Percentiles rank a stretch among this genome's conserved stretches.
These are phyloP conservation scores for Epichloe brachyelytri DNA, from an alignment of 2,329 filamentous ascomycete genomes.

Conservation along the genomic window DNA sequence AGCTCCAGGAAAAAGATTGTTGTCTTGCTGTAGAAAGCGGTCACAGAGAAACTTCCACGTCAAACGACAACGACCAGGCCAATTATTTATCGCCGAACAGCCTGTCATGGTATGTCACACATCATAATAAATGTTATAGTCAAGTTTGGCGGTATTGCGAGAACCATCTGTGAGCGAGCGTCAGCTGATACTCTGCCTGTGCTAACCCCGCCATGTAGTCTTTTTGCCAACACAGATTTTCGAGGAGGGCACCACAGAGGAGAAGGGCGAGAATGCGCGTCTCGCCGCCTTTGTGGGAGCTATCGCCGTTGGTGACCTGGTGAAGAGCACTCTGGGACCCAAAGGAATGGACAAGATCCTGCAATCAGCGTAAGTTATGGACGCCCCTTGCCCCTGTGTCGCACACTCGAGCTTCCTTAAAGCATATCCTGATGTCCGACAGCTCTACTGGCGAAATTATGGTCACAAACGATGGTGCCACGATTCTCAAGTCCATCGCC, in stretches of 20 bases:
- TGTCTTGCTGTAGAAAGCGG: slow-evolving; percentile 11
- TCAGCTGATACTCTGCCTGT: slow-evolving; percentile 1
- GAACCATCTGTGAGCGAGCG: neutral
- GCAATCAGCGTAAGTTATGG: slow-evolving; percentile 67
- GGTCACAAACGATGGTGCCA: slow-evolving; percentile 97
- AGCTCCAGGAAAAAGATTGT: slow-evolving; percentile 14
- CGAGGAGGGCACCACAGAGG: slow-evolving; percentile 88
- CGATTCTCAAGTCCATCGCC: slow-evolving; percentile 95
- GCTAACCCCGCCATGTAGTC: slow-evolving; percentile 26
- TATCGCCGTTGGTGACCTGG: slow-evolving; percentile 92
- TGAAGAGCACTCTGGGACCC: slow-evolving; percentile 92
- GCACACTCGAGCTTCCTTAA: slow-evolving; percentile 3
- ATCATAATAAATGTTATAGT: neutral
- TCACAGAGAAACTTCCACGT: slow-evolving; percentile 1
- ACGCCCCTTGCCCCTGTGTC: slow-evolving; percentile 1
- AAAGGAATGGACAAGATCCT: slow-evolving; percentile 99
- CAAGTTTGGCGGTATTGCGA: neutral
- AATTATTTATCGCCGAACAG: neutral
- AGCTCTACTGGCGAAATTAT: slow-evolving; percentile 94
- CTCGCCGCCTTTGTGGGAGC: slow-evolving; percentile 96
- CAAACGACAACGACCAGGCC: slow-evolving; percentile 6
- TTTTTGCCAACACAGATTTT: slow-evolving; percentile 94
- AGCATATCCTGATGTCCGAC: slow-evolving; percentile 8
- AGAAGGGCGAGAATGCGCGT: slow-evolving; percentile 98
- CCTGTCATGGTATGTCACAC: slow-evolving; percentile 1